Evolutionary conservation across 331 rosid species (phyloP), one percentile per base, ranked within the genome.

Genomic region (Pyrus hybrid): DNA sequence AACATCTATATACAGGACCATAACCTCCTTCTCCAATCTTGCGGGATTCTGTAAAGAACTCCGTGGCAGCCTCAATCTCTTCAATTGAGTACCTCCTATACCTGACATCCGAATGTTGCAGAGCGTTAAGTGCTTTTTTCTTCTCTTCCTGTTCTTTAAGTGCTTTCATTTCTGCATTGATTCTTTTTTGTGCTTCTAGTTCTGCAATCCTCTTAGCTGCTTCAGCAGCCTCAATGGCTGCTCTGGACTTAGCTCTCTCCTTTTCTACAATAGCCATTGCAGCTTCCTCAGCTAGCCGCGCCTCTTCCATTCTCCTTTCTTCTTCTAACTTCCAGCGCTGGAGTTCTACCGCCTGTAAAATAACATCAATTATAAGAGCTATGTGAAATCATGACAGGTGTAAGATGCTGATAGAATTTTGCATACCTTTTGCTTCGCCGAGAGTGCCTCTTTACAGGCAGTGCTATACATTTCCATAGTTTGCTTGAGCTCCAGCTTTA

Each of bases 11-110:
- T 32, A 92, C 99, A 3, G 99, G 99, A 65, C 99, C 99, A 78
- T 92, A 92, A 32, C 97, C 99, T 2, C 99, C 99, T 87, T 94
- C 99, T 63, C 97, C 99, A 72, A 94, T 90, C 88, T 90, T 92
- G 22, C 81, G 84, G 18, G 91, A 90, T 5, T 80, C 82, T 2
- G 91, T 11, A 43, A 94, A 94, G 70, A 78, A 89, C 1, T 89
- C 74, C 5, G 99, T 94, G 33, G 99, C 97, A 56, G 88, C 78
- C 88, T 94, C 97, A 35, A 94, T 94, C 62, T 94, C 97, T 80
- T 90, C 96, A 3, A 94, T 94, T 4, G 90, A 53, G 75, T 94
- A 94, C 87, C 53, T 92, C 78, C 99, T 88, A 63, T 90, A 94
- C 79, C 99, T 83, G 65, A 81, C 63, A 73, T 89, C 93, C 28